Percentiles rank a stretch among this genome's conserved stretches.
Conservation (phyloP, 371 early-diverging fungal genomes). For the Batrachochytrium dendrobatidis region DNA sequence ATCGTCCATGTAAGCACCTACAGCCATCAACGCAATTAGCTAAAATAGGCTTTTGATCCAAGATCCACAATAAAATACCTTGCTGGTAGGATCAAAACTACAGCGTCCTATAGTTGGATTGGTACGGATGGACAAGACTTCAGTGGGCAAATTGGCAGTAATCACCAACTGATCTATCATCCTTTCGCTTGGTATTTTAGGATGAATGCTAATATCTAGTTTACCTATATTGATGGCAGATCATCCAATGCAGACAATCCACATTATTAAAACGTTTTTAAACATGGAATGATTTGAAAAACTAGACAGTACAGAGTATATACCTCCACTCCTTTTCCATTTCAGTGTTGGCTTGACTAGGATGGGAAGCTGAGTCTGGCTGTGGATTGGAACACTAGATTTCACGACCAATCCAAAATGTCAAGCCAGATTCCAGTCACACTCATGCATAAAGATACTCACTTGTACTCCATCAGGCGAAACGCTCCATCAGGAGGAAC, state of each 20-base stretch:
- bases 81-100: slow-evolving; percentile 59
- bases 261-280: no score
- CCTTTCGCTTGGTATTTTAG: slow-evolving; percentile 59
- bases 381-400: slow-evolving; percentile 6
- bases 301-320: no score
- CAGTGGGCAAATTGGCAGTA: slow-evolving; percentile 54
- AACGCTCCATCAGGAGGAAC: slow-evolving; percentile 92
- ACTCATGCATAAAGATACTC: no score
- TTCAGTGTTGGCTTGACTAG: slow-evolving; percentile 57
- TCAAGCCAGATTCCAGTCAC: no score
- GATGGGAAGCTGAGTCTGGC: slow-evolving; percentile 40
- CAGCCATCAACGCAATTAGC: slow-evolving; percentile 15
- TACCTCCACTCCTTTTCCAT: slow-evolving; percentile 44
- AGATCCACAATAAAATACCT: slow-evolving; percentile 26
- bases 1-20: slow-evolving; percentile 56
- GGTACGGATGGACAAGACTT: slow-evolving; percentile 15
- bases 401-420: no score
- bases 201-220: slow-evolving; percentile 59
- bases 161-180: slow-evolving; percentile 57
- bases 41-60: no score
- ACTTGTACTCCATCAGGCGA: slow-evolving; percentile 72
- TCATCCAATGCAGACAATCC: no score
- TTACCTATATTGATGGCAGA: no score
- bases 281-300: no score
- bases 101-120: slow-evolving; percentile 54